These are phyloP conservation scores for Lanmaoa pseudosensibilis DNA, from an alignment of 768 basidiomycete genomes.

Conservation along the genomic window DNA sequence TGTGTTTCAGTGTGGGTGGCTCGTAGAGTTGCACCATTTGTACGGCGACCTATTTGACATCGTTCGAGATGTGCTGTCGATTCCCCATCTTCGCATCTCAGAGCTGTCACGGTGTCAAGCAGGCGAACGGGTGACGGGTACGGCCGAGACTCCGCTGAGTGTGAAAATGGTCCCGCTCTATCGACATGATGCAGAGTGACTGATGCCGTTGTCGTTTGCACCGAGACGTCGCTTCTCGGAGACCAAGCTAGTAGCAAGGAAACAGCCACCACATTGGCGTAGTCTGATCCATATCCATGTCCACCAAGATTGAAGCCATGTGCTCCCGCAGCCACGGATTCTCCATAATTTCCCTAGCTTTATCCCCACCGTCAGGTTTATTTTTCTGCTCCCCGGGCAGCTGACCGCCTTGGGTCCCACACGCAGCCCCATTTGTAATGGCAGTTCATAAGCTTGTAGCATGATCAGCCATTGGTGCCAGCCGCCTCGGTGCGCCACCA, in stretches of 20 bases:
- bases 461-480: background rate
- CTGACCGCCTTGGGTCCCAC: background rate
- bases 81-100: too few relatives aligned
- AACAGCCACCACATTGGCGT: background rate
- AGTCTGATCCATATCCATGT: background rate
- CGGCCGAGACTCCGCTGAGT: too few relatives aligned
- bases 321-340: background rate
- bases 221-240: background rate
- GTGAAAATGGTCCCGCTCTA: too few relatives aligned
- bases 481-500: background rate
- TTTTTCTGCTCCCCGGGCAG: background rate
- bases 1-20: too few relatives aligned
- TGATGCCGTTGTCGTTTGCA: background rate
- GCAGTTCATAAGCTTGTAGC: background rate
- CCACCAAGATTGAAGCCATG: background rate
- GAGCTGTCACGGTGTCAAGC: too few relatives aligned
- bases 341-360: background rate
- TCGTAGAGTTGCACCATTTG: too few relatives aligned
- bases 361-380: background rate
- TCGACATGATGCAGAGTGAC: too few relatives aligned
- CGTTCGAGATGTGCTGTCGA: too few relatives aligned
- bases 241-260: background rate
- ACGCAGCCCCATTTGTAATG: background rate
- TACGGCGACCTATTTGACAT: too few relatives aligned
- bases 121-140: too few relatives aligned